Conservation (phyloP, 176 grass and related monocot species). For the Oryza officinalis region DNA sequence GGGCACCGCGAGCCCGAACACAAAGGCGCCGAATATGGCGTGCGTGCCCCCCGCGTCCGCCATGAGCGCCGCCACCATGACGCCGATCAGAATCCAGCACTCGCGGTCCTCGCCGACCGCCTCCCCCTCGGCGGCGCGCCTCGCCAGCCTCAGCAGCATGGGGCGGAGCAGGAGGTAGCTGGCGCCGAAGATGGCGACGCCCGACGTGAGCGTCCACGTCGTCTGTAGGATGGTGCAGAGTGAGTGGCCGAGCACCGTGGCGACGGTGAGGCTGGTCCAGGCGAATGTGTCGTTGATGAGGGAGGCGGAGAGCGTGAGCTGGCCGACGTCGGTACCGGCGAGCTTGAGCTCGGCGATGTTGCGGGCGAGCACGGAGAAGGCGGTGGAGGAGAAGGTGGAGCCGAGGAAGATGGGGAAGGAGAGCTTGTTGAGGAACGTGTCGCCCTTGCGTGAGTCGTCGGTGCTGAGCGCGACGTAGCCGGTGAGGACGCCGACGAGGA, state of each 20-base stretch:
- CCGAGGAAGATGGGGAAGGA: slow-evolving; percentile 70
- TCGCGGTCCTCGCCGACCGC: slow-evolving; percentile 48
- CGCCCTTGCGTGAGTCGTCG: background rate
- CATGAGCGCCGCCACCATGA: slow-evolving; percentile 32
- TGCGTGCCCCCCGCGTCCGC: slow-evolving; percentile 64
- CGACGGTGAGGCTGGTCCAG: slow-evolving; percentile 45
- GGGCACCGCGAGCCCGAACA: slow-evolving; percentile 70
- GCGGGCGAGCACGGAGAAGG: slow-evolving; percentile 69
- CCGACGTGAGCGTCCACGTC: slow-evolving; percentile 40
- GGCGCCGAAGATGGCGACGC: no score
- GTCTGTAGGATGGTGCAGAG: background rate
- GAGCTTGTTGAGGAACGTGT: background rate
- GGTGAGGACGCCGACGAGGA: slow-evolving; percentile 43
- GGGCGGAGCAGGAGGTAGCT: slow-evolving; percentile 1
- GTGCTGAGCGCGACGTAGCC: slow-evolving; percentile 34
- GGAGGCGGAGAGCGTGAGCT: slow-evolving; percentile 59
- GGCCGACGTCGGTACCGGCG: slow-evolving; percentile 60
- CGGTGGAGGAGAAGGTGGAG: slow-evolving; percentile 54
- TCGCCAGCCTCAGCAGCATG: slow-evolving; percentile 34
- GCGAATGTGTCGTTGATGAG: slow-evolving; percentile 64
- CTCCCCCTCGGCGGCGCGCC: slow-evolving; percentile 19
- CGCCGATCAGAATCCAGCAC: slow-evolving; percentile 55
- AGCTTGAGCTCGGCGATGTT: slow-evolving; percentile 31
- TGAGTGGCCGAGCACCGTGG: slow-evolving; percentile 45
- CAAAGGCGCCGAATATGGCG: slow-evolving; percentile 73